Evolutionary conservation across 2,329 filamentous ascomycete genomes (phyloP).

Genomic region (Colletotrichum chrysophilum): DNA sequence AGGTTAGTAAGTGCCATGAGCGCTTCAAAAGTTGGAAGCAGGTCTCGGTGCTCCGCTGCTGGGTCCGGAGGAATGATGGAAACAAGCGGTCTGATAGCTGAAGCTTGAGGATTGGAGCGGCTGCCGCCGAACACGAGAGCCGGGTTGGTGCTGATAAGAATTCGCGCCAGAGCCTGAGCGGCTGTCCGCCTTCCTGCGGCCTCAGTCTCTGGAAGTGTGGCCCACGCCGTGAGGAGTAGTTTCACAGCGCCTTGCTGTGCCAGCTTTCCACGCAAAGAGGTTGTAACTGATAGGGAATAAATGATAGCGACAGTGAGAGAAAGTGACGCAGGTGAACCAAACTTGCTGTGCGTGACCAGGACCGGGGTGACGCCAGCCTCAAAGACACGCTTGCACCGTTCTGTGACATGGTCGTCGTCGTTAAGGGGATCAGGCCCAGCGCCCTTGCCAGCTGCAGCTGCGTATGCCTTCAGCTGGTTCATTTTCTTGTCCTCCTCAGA

Average conservation of each 20-base stretch:
- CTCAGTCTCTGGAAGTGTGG: conserved; percentile 61
- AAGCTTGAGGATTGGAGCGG: conserved; percentile 74
- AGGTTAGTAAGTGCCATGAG: conserved; percentile 94
- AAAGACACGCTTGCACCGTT: conserved; percentile 79
- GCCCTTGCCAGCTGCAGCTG: conserved; percentile 78
- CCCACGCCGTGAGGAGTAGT: conserved; percentile 76
- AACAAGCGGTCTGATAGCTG: conserved; percentile 82
- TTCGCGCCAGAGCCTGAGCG: conserved; percentile 82
- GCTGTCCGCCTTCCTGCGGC: conserved; percentile 59
- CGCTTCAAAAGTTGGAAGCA: conserved; percentile 88
- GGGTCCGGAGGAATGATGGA: conserved; percentile 74
- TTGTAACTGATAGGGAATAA: conserved; percentile 76
- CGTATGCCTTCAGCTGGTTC: conserved; percentile 90
- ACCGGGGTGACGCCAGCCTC: conserved; percentile 79
- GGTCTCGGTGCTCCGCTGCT: conserved; percentile 69
- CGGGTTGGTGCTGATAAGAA: conserved; percentile 87
- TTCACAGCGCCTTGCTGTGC: conserved; percentile 95
- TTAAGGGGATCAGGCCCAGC: conserved; percentile 70
- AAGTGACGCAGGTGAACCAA: conserved; percentile 72
- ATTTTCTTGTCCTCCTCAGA: conserved; percentile 94
- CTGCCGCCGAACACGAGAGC: conserved; percentile 81
- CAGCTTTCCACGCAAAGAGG: conserved; percentile 76
- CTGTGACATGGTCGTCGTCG: conserved; percentile 75
- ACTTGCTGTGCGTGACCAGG: conserved; percentile 77
- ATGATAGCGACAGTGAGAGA: conserved; percentile 79